phyloP scores from a whole-genome alignment of 345 rosid species.

The Populus ilicifolia region DNA sequence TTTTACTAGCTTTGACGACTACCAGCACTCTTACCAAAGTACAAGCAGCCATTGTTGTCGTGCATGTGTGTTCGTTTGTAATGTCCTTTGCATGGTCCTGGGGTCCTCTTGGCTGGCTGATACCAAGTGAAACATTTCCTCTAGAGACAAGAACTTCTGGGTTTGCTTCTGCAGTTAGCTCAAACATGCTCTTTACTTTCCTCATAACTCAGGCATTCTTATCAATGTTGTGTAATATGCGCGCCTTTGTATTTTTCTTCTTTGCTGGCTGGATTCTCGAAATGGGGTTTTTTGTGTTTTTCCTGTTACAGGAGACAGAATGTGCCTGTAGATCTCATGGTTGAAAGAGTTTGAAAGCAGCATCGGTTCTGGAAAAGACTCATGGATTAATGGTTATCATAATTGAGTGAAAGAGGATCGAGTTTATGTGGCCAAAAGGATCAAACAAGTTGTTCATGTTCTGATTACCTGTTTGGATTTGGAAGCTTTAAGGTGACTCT shows the following conservation, averaged over 20 bases:
- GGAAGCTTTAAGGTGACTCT: not conserved
- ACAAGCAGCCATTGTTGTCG: conserved; percentile 5
- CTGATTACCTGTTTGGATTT: not conserved
- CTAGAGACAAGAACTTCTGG: conserved; percentile 13
- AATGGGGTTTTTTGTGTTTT: conserved; percentile 13
- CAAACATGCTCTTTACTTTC: conserved; percentile 17
- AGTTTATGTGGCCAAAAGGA: not conserved
- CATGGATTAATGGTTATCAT: not conserved
- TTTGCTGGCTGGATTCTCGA: conserved; percentile 12
- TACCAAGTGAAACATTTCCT: conserved; percentile 20
- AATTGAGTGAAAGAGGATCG: not conserved
- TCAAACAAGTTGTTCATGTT: not conserved
- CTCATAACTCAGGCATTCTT: conserved; percentile 24
- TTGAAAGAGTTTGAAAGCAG: conserved; percentile 22
- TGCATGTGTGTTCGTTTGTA: conserved; percentile 12
- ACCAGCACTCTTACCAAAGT: conserved; percentile 5
- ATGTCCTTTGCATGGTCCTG: conserved; percentile 27
- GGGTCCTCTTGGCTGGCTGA: conserved; percentile 22
- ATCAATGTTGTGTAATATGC: conserved; percentile 21
- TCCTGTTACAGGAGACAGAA: conserved; percentile 18
- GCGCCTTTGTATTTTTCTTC: conserved; percentile 22
- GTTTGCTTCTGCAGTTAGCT: conserved; percentile 15
- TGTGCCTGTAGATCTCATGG: conserved; percentile 16
- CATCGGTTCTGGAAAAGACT: conserved; percentile 18
- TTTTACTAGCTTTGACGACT: not conserved